These are phyloP conservation scores for Iris macrosiphon DNA, from an alignment of 106 monocot genomes.

Conservation along the genomic window DNA sequence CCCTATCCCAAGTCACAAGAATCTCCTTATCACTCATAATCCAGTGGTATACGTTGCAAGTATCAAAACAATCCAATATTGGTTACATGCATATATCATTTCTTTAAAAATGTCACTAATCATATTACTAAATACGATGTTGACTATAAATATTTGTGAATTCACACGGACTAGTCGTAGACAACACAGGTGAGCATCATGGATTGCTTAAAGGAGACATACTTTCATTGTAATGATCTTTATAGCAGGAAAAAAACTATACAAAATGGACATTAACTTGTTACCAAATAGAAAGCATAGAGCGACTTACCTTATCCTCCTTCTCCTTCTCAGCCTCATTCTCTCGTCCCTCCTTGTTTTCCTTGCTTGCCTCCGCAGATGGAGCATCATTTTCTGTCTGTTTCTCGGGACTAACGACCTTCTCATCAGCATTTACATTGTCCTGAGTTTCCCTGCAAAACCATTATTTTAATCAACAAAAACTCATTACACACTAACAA, in stretches of 20 bases:
- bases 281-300: too few relatives aligned
- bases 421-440: neutral
- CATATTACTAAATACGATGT: neutral
- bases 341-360: slow-evolving; percentile 2
- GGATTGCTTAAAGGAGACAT: neutral
- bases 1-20: too few relatives aligned
- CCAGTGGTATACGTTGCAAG: too few relatives aligned
- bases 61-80: neutral
- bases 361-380: neutral
- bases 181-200: too few relatives aligned
- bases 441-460: slow-evolving; percentile 7
- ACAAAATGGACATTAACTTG: too few relatives aligned
- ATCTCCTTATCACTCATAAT: too few relatives aligned
- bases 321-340: slow-evolving; percentile 22
- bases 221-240: too few relatives aligned
- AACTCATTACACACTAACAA: neutral
- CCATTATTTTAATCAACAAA: neutral
- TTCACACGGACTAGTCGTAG: too few relatives aligned
- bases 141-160: neutral
- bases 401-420: slow-evolving; percentile 14
- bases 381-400: slow-evolving; percentile 3
- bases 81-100: neutral
- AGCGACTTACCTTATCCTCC: neutral
- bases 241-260: too few relatives aligned
- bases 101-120: neutral